Base-by-base conservation (phyloP, 768 basidiomycete species). In the Leccinum ochraceum region DNA sequence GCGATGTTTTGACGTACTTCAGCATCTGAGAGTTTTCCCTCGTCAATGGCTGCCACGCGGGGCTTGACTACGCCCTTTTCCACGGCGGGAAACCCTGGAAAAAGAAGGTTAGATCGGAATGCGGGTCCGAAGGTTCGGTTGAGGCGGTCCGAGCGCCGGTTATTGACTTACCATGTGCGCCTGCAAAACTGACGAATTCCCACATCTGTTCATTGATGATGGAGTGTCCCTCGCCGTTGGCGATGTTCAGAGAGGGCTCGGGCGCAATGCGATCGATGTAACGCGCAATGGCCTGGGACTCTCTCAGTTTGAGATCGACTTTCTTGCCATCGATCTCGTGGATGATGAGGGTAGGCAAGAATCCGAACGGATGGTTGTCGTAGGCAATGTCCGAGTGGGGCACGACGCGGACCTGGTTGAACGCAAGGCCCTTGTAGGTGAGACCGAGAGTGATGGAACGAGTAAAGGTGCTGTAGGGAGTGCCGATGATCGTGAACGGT, bases 391-490 rank as follows among this genome's bases (percentile, higher is more conserved):
- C 69, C 2, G 73, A 72, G 62, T 74, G 73, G 0, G 74, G 72
- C 5, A 60, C 52, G 24, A 64, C 67, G 11, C 60, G 56, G 51
- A 71, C 59, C 44, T 74, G 73, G 49, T 69, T 55, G 36, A 74
- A 74, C 20, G 67, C 2, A 16, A 74, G 44, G 17, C 62, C 60
- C 53, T 75, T 74, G 65, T 74, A 61, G 20, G 56, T 63, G 48
- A 74, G 63, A 1, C 49, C 74, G 30, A 74, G 72, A 0, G 73
- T 75, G 53, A 74, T 65, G 34, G 74, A 39, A 17, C 73, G 73
- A 8, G 73, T 74, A 48, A 72, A 74, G 1, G 74, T 74, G 54
- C 74, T 75, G 46, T 66, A 74, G 14, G 73, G 74, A 0, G 73
- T 74, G 20, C 73, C 73, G 30, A 74, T 64, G 64, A 74, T 49